phyloP scores from a whole-genome alignment of 129 eudicot species.

The Chrysanthemum seticuspe region DNA sequence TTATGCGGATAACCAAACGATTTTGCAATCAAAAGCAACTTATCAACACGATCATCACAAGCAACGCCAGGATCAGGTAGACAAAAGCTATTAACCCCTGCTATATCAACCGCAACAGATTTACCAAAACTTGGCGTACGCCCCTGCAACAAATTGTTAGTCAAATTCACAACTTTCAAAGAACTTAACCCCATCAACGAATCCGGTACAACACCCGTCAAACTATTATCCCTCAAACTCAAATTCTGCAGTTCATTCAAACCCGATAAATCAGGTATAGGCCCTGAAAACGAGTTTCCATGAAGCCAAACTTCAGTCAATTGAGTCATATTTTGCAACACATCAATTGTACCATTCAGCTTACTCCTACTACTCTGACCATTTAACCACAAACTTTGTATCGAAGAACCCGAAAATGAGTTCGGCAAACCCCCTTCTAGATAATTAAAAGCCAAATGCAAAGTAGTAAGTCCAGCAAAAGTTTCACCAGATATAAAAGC shows the following conservation, averaged over 20 bases:
- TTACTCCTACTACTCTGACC: conserved; percentile 51
- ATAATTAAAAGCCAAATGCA: conserved; percentile 50
- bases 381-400: conserved; percentile 73
- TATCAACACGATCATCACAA: conserved; percentile 61
- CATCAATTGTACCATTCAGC: conserved; percentile 57
- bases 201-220: conserved; percentile 71
- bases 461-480: conserved; percentile 46
- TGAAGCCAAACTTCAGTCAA: conserved; percentile 66
- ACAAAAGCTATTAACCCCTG: conserved; percentile 63
- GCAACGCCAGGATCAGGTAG: conserved; percentile 48
- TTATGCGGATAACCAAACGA: conserved; percentile 54
- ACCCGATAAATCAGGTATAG: conserved; percentile 68
- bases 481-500: conserved; percentile 50
- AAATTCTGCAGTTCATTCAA: conserved; percentile 46
- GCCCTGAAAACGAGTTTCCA: conserved; percentile 58
- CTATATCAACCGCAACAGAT: conserved; percentile 63
- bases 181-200: conserved; percentile 46
- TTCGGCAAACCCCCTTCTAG: conserved; percentile 62
- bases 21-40: conserved; percentile 44
- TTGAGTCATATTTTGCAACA: conserved; percentile 67
- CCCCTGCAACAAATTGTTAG: conserved; percentile 74
- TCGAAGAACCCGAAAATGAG: conserved; percentile 51
- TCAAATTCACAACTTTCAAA: conserved; percentile 56
- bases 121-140: conserved; percentile 49
- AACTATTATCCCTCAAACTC: conserved; percentile 63